Conservation (phyloP, 805 yeast species). For the Cyberlindnera maritima region DNA sequence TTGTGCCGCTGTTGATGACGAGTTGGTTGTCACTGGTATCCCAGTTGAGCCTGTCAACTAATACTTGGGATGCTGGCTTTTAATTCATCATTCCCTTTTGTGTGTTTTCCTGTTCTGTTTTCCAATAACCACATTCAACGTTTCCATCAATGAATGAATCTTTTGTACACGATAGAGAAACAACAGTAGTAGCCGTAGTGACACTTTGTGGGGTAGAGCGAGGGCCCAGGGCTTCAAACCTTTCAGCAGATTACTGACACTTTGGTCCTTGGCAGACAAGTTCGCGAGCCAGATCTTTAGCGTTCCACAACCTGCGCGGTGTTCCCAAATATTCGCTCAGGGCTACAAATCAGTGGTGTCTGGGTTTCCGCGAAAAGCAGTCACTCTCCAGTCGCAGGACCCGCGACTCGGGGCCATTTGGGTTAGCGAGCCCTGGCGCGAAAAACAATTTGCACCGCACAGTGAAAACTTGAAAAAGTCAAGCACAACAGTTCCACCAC, state of each 20-base stretch:
- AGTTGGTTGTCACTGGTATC: conserved; percentile 7
- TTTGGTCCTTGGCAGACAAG: not conserved
- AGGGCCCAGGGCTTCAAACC: no score
- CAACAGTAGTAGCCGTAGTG: not conserved
- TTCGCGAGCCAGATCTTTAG: not conserved
- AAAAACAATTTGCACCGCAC: conserved; percentile 18
- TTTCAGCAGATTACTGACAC: conserved; percentile 1
- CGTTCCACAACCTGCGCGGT: conserved; percentile 3
- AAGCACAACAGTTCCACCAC: conserved; percentile 10
- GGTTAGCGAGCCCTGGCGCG: conserved; percentile 21
- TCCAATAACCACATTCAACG: not conserved
- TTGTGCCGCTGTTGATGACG: conserved; percentile 3
- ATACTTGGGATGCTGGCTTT: not conserved
- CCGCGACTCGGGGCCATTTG: conserved; percentile 2
- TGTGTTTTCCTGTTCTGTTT: not conserved
- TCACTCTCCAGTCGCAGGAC: conserved; percentile 8
- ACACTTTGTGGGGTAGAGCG: not conserved
- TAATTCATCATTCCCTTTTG: not conserved
- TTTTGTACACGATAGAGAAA: no score
- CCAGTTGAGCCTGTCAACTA: conserved; percentile 8
- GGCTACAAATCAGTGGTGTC: conserved; percentile 11
- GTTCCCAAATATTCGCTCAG: conserved; percentile 4
- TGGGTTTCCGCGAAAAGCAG: conserved; percentile 22
- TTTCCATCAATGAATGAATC: no score
- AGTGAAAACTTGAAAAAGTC: conserved; percentile 26